Evolutionary conservation across 208 protist genomes (phyloP).

Genomic region (Leishmania arabica): DNA sequence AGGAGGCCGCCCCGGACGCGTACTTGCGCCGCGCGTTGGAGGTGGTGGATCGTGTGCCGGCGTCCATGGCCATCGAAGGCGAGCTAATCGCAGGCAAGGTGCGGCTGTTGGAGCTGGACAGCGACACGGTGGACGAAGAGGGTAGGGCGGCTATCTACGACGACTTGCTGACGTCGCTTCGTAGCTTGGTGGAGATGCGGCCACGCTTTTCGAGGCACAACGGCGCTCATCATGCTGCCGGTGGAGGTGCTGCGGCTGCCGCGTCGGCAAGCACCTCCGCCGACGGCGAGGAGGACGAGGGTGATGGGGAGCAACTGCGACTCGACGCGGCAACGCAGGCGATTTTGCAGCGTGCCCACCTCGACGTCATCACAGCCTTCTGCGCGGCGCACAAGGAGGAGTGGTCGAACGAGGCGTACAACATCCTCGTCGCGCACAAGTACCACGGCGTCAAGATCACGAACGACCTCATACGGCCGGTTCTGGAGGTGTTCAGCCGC

Average conservation of each 20-base stretch:
- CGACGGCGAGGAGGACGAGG: slow-evolving; percentile 9
- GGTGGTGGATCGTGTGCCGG: slow-evolving; percentile 67
- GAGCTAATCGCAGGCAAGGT: slow-evolving; percentile 80
- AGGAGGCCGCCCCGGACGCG: slow-evolving; percentile 48
- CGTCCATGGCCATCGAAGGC: slow-evolving; percentile 67
- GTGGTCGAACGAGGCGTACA: slow-evolving; percentile 79
- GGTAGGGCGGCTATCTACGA: slow-evolving; percentile 63
- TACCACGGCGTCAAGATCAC: slow-evolving; percentile 84
- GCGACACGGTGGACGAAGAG: slow-evolving; percentile 55
- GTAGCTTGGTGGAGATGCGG: slow-evolving; percentile 79
- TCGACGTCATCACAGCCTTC: slow-evolving; percentile 51
- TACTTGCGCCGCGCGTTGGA: slow-evolving; percentile 69
- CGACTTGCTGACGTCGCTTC: slow-evolving; percentile 76
- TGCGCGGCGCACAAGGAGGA: slow-evolving; percentile 62
- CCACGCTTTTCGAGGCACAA: slow-evolving; percentile 30
- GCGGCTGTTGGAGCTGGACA: slow-evolving; percentile 64
- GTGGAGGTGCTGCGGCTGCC: not conserved
- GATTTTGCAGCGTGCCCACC: slow-evolving; percentile 54
- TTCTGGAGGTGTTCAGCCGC: slow-evolving; percentile 62
- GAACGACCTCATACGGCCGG: slow-evolving; percentile 56
- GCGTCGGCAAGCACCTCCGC: not conserved
- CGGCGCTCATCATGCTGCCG: not conserved
- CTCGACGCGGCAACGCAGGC: slow-evolving; percentile 36
- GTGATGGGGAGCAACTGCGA: slow-evolving; percentile 2
- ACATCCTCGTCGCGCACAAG: slow-evolving; percentile 85